These are phyloP conservation scores for Dictyostelium brefeldianum DNA, from an alignment of 78 protist genomes.

Conservation along the genomic window DNA sequence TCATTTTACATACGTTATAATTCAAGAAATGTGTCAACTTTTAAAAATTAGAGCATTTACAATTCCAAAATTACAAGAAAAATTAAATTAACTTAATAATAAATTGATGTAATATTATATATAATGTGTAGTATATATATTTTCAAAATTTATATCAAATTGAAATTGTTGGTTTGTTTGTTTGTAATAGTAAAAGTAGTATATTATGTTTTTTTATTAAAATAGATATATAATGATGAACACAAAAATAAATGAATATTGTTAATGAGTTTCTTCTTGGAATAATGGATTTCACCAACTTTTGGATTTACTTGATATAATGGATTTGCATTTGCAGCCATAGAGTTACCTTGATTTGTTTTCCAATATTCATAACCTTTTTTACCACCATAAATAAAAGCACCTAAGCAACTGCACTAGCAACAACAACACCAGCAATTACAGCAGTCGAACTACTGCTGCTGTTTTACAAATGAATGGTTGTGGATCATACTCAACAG, in stretches of 20 bases:
- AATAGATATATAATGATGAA: neutral
- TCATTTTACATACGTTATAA: conserved; percentile 42
- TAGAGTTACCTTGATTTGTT: conserved; percentile 3
- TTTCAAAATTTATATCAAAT: neutral
- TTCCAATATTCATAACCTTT: conserved; percentile 28
- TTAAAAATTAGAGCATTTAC: conserved; percentile 62
- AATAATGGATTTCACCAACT: conserved; percentile 34
- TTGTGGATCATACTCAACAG: conserved; percentile 16
- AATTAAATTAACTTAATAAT: neutral
- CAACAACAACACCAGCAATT: conserved; percentile 32
- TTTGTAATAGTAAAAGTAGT: no score
- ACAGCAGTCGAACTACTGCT: conserved; percentile 13
- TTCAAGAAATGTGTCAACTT: conserved; percentile 52
- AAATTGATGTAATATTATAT: no score
- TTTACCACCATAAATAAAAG: neutral
- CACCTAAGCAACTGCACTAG: conserved; percentile 34
- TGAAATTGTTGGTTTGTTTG: no score
- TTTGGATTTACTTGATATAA: conserved; percentile 39
- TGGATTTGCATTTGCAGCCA: conserved; percentile 58
- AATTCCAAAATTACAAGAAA: conserved; percentile 28
- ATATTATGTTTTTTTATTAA: neutral
- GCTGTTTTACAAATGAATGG: conserved; percentile 42
- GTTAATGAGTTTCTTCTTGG: no score
- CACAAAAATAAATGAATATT: no score
- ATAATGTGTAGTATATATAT: no score